A percentile compares a stretch with the other conserved stretches of the same genome.
phyloP scores from a whole-genome alignment of 805 yeast genomes.

The Saccharomyces jurei region DNA sequence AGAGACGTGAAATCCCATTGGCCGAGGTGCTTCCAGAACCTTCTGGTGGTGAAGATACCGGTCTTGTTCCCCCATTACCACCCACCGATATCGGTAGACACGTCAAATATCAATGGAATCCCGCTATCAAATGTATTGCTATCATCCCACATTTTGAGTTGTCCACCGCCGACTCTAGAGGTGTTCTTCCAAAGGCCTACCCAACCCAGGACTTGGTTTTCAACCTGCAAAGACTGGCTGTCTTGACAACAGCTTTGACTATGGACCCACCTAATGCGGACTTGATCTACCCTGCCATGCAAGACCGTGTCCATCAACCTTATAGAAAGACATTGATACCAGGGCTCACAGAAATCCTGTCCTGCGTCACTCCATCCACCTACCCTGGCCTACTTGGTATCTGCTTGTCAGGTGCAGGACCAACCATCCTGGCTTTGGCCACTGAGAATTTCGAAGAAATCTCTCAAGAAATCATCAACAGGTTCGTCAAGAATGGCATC shows the following conservation, averaged over 20 bases:
- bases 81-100: constrained; percentile 84
- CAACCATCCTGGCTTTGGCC: constrained; percentile 90
- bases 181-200: constrained; percentile 78
- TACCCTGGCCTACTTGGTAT: constrained; percentile 87
- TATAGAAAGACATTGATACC: constrained; percentile 88
- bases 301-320: constrained; percentile 95
- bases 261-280: constrained; percentile 72
- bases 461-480: constrained; percentile 63
- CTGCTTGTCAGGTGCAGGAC: constrained; percentile 96
- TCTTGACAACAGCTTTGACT: constrained; percentile 87
- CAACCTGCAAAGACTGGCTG: constrained; percentile 88
- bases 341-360: constrained; percentile 74
- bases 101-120: constrained; percentile 76
- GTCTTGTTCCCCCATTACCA: constrained; percentile 68
- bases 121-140: constrained; percentile 76
- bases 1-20: constrained; percentile 74
- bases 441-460: constrained; percentile 79
- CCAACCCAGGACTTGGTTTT: constrained; percentile 76
- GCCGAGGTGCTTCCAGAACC: constrained; percentile 77
- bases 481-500: constrained; percentile 61
- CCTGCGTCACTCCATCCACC: constrained; percentile 69
- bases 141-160: constrained; percentile 92
- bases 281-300: constrained; percentile 89
- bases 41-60: constrained; percentile 61
- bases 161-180: constrained; percentile 83